These are phyloP conservation scores for Gossypium ekmanianum DNA, from an alignment of 345 rosid species.

Conservation along the genomic window DNA sequence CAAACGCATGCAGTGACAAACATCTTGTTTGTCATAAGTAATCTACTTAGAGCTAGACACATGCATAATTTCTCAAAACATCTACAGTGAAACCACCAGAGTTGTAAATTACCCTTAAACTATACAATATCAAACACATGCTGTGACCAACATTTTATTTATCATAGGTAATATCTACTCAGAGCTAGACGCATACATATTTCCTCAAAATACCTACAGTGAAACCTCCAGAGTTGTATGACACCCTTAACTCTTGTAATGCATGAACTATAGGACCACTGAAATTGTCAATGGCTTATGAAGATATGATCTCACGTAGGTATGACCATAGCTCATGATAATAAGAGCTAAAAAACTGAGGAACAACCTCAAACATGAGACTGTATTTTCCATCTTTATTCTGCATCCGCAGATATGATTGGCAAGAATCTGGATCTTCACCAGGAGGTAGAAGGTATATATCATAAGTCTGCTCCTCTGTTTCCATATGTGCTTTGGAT, in stretches of 20 bases:
- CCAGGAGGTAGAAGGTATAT: slow-evolving; percentile 99
- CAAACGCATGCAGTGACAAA: background rate
- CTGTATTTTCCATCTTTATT: slow-evolving; percentile 97
- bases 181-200: background rate
- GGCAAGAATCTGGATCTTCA: slow-evolving; percentile 96
- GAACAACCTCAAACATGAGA: slow-evolving; percentile 97
- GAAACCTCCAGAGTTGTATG: background rate
- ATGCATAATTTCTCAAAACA: background rate
- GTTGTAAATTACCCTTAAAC: background rate
- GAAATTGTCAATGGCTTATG: background rate
- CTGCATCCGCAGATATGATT: slow-evolving; percentile 95
- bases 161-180: background rate
- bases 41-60: background rate
- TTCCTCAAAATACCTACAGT: background rate
- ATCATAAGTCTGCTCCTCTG: slow-evolving; percentile 83
- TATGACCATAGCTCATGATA: background rate
- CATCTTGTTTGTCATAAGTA: background rate
- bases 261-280: background rate
- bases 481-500: slow-evolving; percentile 63
- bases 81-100: background rate
- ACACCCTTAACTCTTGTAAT: background rate
- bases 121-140: background rate
- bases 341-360: background rate
- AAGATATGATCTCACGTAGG: background rate
- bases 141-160: background rate